Base-by-base conservation (phyloP, 148 eudicot species). In the Linanthus parryae region DNA sequence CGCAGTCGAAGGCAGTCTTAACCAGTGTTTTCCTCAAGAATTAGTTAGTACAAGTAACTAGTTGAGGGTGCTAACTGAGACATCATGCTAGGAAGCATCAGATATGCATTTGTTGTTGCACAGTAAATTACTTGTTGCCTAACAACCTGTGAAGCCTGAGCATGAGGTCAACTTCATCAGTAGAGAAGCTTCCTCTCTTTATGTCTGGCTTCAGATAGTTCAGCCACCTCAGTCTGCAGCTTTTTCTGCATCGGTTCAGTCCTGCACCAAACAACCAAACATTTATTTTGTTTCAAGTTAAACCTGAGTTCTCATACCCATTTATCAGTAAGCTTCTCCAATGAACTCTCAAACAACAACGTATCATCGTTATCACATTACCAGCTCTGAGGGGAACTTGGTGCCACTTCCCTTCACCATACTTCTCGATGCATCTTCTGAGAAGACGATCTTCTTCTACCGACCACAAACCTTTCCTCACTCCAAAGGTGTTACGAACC, bases 161-260 rank as follows among this genome's bases (percentile, higher is more conserved):
- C 14, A 66, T 66, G 4, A 66, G 47, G 13, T 66, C 60, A 22
- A 59, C 50, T 29, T 56, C 48, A 17, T 41, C 59, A 3, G 41
- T 0, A 10, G 59, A 8, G 29, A 55, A 55, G 21, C 7, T 14
- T 55, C 38, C 38, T 13, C 68, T 62, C 35, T 69, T 63, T 21
- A 62, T 69, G 37, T 63, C 44, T 36, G 73, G 73, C 25, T 55
- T 50, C 45, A 68, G 45, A 56, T 68, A 68, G 48, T 68, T 67
- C 38, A 67, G 17, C 71, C 71, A 66, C 26, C 71, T 44, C 33
- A 66, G 23, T 29, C 72, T 60, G 36, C 72, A 60, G 21, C 73
- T 68, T 17, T 68, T 68, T 38, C 73, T 44, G 57, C 67, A 68
- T 20, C 73, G 53, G 10, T 58, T 63, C 44, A 69, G 33, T 4